Base-by-base conservation (phyloP, 306 rosid genomes). In the Biancaea sappan region DNA sequence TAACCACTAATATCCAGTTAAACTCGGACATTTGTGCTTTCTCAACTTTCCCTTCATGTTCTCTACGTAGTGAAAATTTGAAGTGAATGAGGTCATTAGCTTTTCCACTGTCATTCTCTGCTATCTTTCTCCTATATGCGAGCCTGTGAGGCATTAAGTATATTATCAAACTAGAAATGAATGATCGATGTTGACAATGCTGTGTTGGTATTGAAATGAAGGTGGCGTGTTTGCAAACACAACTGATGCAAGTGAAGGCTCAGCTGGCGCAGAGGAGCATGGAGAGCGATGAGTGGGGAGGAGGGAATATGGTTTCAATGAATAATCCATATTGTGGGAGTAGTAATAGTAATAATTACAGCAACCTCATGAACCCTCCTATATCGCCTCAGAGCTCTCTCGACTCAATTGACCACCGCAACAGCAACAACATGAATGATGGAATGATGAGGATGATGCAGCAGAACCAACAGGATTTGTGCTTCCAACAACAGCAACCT, bases 151-250 rank as follows among this genome's bases (percentile, higher is more conserved):
- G n/a, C n/a, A n/a, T n/a, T n/a, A n/a, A n/a, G n/a, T n/a, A n/a
- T n/a, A n/a, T n/a, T n/a, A n/a, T n/a, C n/a, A n/a, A n/a, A n/a
- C n/a, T n/a, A n/a, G n/a, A n/a, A n/a, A n/a, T n/a, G n/a, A n/a
- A n/a, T n/a, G n/a, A n/a, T n/a, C n/a, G n/a, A n/a, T n/a, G n/a
- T n/a, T n/a, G n/a, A n/a, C n/a, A n/a, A n/a, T n/a, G n/a, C n/a
- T n/a, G n/a, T n/a, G n/a, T n/a, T n/a, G 12, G 1, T 2, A 16
- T 14, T 26, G 62, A 64, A 60, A 75, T 60, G 59, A 28, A 95
- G 99, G 98, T 95, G 81, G 91, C 97, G 18, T 92, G 86, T 63
- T 81, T 95, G 83, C 93, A 95, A 84, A 85, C 94, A 74, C 99
- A 95, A 78, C 37, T 95, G 79, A 80, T 92, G 84, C 99, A 92